Evolutionary conservation across 768 basidiomycete genomes (phyloP).

Genomic region (Termitomyces sp.): DNA sequence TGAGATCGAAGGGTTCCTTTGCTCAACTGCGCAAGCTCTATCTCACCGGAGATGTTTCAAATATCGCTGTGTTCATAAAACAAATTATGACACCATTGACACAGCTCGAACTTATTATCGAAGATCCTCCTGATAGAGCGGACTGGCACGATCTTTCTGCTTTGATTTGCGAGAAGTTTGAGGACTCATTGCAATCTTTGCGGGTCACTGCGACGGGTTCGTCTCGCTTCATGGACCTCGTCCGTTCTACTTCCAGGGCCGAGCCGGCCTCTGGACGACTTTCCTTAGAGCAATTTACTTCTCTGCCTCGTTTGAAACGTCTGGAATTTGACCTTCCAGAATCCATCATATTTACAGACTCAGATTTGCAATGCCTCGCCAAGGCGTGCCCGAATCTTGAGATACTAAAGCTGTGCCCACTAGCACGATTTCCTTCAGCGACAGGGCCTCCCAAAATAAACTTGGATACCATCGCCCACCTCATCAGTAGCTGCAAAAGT

Average conservation of each 20-base stretch:
- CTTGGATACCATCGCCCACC: slow-evolving; percentile 54
- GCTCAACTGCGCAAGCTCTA: slow-evolving; percentile 52
- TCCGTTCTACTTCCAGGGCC: slow-evolving; percentile 65
- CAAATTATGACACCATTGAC: slow-evolving; percentile 60
- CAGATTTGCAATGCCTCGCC: slow-evolving; percentile 55
- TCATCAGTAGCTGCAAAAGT: slow-evolving; percentile 52
- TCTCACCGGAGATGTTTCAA: slow-evolving; percentile 64
- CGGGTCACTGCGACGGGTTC: slow-evolving; percentile 61
- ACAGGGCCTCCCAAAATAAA: slow-evolving; percentile 51
- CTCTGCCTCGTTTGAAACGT: slow-evolving; percentile 49
- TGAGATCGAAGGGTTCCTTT: slow-evolving; percentile 52
- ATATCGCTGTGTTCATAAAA: slow-evolving; percentile 66
- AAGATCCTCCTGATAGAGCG: slow-evolving; percentile 68
- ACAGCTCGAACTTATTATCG: slow-evolving; percentile 70
- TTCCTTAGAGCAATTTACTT: slow-evolving; percentile 51
- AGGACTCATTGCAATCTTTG: slow-evolving; percentile 51
- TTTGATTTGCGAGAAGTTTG: slow-evolving; percentile 58
- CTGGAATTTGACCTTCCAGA: slow-evolving; percentile 78
- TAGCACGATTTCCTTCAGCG: slow-evolving; percentile 55
- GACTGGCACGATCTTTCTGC: slow-evolving; percentile 73
- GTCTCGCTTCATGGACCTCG: slow-evolving; percentile 76
- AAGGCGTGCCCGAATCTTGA: slow-evolving; percentile 64
- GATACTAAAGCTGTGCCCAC: slow-evolving; percentile 59
- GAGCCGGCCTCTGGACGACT: slow-evolving; percentile 58
- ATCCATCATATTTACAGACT: slow-evolving; percentile 57